Conservation (phyloP, 2,329 filamentous ascomycete genomes). For the Macroventuria anomochaeta region DNA sequence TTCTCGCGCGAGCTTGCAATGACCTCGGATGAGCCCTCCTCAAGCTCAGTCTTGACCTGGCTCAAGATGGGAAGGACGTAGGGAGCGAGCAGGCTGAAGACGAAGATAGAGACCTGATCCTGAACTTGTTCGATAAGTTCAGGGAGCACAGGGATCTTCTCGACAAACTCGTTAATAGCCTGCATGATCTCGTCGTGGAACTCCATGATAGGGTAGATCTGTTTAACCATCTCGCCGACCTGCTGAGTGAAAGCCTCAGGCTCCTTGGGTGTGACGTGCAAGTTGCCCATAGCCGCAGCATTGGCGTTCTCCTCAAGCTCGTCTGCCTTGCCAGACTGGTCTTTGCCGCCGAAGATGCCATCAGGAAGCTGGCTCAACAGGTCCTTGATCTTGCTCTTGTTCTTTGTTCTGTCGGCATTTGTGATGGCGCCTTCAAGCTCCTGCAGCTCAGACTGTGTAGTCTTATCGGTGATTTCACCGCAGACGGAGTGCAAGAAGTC, state of each 20-base stretch:
- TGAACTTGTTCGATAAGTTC: conserved; percentile 85
- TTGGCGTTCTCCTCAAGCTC: conserved; percentile 79
- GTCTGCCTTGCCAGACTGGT: conserved; percentile 77
- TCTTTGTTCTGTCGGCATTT: conserved; percentile 65
- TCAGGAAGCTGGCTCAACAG: conserved; percentile 82
- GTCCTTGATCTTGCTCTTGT: conserved; percentile 77
- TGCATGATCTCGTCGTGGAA: conserved; percentile 91
- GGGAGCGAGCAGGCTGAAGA: conserved; percentile 89
- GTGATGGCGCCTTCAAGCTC: conserved; percentile 84
- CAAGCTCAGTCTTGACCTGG: conserved; percentile 86
- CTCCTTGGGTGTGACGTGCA: conserved; percentile 75
- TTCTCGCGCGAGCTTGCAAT: conserved; percentile 84
- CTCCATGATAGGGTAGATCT: conserved; percentile 88
- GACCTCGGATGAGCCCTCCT: conserved; percentile 84
- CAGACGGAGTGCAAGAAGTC: conserved; percentile 92
- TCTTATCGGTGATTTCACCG: conserved; percentile 81
- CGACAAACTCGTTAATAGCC: conserved; percentile 75
- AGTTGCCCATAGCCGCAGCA: conserved; percentile 76
- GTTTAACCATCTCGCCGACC: conserved; percentile 72
- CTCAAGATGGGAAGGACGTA: conserved; percentile 84
- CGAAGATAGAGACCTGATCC: conserved; percentile 86
- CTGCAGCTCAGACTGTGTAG: conserved; percentile 88
- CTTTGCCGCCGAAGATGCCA: conserved; percentile 76
- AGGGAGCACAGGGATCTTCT: conserved; percentile 83
- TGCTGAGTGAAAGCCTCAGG: conserved; percentile 86